Evolutionary conservation across 2,329 filamentous ascomycete species (phyloP).

Genomic region (Tolypocladium capitatum): DNA sequence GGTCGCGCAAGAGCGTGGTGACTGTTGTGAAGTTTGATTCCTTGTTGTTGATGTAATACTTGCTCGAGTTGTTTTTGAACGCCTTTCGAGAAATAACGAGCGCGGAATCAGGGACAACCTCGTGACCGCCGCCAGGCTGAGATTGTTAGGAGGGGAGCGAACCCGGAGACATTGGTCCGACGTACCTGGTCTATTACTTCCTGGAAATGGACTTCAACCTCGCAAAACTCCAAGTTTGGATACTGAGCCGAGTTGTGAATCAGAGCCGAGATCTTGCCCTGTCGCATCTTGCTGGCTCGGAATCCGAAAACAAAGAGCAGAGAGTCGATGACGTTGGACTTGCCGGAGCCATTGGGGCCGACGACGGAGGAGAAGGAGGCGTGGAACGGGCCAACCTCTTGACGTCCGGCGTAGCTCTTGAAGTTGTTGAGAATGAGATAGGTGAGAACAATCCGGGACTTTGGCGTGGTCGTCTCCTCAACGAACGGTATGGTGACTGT

Average conservation of each 20-base stretch:
- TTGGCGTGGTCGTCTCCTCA: conserved; percentile 62
- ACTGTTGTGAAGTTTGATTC: conserved; percentile 88
- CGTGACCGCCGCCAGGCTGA: conserved; percentile 56
- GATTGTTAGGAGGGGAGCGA: conserved; percentile 12
- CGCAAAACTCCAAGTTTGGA: conserved; percentile 77
- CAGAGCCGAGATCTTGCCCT: conserved; percentile 93
- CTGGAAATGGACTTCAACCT: conserved; percentile 93
- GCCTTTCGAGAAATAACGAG: conserved; percentile 82
- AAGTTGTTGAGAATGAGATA: conserved; percentile 91
- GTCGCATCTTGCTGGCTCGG: conserved; percentile 96
- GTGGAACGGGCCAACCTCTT: conserved; percentile 94
- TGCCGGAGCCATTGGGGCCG: conserved; percentile 93
- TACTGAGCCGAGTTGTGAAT: conserved; percentile 92
- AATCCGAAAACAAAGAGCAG: conserved; percentile 98
- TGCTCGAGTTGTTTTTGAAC: conserved; percentile 97
- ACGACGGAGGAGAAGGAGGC: conserved; percentile 96
- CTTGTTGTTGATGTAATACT: conserved; percentile 90
- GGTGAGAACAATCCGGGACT: conserved; percentile 81
- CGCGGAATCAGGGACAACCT: conserved; percentile 70
- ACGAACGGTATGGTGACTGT: conserved; percentile 53
- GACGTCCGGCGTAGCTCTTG: conserved; percentile 93
- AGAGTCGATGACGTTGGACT: conserved; percentile 98
- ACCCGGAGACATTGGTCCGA: not conserved
- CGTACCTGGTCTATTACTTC: conserved; percentile 75
- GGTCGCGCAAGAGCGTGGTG: conserved; percentile 71